These are phyloP conservation scores for Kwoniella shivajii DNA, from an alignment of 1,284 basidiomycete species.

Conservation along the genomic window DNA sequence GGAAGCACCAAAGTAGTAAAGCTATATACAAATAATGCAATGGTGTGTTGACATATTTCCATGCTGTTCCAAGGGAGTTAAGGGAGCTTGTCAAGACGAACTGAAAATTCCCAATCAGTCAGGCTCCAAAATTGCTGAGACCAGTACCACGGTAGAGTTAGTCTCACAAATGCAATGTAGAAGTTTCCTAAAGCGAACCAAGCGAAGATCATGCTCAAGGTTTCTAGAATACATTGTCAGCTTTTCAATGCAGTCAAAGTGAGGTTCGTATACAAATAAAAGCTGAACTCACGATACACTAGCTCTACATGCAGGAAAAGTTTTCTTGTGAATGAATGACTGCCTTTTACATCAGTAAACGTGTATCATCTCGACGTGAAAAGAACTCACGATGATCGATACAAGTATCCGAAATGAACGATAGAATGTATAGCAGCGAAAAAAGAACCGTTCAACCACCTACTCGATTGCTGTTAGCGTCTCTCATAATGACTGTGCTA, in stretches of 20 bases:
- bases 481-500: not conserved
- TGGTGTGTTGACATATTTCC: slow-evolving; percentile 70
- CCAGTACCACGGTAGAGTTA: slow-evolving; percentile 1
- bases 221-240: slow-evolving; percentile 51
- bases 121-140: slow-evolving; percentile 24
- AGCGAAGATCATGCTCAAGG: slow-evolving; percentile 84
- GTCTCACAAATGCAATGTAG: slow-evolving; percentile 74
- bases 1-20: slow-evolving; percentile 83
- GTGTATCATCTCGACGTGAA: not conserved
- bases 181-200: slow-evolving; percentile 92
- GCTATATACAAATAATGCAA: slow-evolving; percentile 87
- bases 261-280: not conserved
- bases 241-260: no score
- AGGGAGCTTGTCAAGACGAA: slow-evolving; percentile 38
- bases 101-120: slow-evolving; percentile 3
- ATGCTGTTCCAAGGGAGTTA: slow-evolving; percentile 33
- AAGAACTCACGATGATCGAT: slow-evolving; percentile 66
- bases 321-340: slow-evolving; percentile 78
- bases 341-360: slow-evolving; percentile 18
- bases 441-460: slow-evolving; percentile 96
- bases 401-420: slow-evolving; percentile 89
- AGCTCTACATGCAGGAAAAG: slow-evolving; percentile 94
- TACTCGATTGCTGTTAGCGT: slow-evolving; percentile 8
- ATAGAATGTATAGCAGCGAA: slow-evolving; percentile 90
- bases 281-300: slow-evolving; percentile 66